These are phyloP conservation scores for Vitis riparia DNA, from an alignment of 164 flowering plant species.

Conservation along the genomic window DNA sequence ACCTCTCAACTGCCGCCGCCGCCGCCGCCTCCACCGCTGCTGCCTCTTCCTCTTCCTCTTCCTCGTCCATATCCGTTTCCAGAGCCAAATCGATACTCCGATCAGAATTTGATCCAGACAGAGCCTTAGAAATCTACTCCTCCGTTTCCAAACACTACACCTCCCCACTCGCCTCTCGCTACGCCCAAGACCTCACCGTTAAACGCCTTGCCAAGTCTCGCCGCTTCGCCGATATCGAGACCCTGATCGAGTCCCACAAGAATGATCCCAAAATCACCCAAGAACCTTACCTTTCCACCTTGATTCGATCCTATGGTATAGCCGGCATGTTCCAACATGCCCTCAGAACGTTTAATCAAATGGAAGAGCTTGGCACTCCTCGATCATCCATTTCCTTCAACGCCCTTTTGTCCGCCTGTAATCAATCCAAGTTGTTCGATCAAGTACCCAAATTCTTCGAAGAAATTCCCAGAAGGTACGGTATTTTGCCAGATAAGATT, in stretches of 20 bases:
- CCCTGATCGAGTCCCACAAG: constrained; percentile 66
- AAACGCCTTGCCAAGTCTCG: constrained; percentile 65
- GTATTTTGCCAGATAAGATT: constrained; percentile 52
- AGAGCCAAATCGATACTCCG: constrained; percentile 45
- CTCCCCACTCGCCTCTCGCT: constrained; percentile 49
- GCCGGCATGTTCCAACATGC: constrained; percentile 88
- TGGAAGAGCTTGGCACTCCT: constrained; percentile 66
- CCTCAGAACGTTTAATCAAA: constrained; percentile 52
- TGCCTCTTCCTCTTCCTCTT: constrained; percentile 1
- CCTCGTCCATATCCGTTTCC: constrained; percentile 46
- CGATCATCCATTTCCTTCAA: constrained; percentile 68
- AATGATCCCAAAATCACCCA: constrained; percentile 54
- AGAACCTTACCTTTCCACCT: constrained; percentile 54
- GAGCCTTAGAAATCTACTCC: constrained; percentile 58
- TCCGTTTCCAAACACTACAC: constrained; percentile 37
- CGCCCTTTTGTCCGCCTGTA: constrained; percentile 61
- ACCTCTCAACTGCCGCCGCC: constrained; percentile 31
- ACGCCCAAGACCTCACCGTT: constrained; percentile 59
- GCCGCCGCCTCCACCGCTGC: constrained; percentile 3
- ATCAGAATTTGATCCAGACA: constrained; percentile 58
- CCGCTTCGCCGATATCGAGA: constrained; percentile 68
- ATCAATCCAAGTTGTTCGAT: constrained; percentile 38
- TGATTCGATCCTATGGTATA: constrained; percentile 69
- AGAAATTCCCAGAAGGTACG: constrained; percentile 46
- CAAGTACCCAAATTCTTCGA: constrained; percentile 49